Base-by-base conservation (phyloP, 2,329 filamentous ascomycete genomes). In the Dothistroma pini region DNA sequence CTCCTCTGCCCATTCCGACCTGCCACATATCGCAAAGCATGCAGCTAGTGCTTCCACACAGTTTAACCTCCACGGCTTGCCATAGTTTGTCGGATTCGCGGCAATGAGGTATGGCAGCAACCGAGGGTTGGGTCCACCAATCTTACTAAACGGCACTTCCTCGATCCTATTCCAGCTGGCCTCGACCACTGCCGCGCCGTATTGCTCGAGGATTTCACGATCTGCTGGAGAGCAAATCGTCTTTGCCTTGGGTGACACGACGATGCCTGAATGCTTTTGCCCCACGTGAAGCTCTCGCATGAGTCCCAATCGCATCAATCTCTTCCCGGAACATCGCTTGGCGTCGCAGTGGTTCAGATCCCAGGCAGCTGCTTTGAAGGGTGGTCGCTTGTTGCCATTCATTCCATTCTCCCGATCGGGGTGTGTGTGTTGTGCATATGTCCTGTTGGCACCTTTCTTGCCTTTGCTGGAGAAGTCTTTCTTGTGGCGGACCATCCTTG, bases 271-370 rank as follows among this genome's bases (percentile, higher is more conserved):
- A 75, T 95, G 92, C 69, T 93, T 93, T 77, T 97, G 93, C 57
- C 95, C 95, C 59, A 97, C 83, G 71, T 93, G 87, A 57, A 99
- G 83, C 72, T 96, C 90, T 68, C 95, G 89, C 91, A 99, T 97
- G 71, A 97, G 81, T 2, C 93, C 93, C 58, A 96, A 84, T 66
- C 89, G 88, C 84, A 99, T 96, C 35, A 99, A 84, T 65, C 91
- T 88, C 80, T 99, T 99, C 34, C 95, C 95, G 0, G 93, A 97
- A 78, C 95, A 99, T 69, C 93, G 84, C 77, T 97, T 97, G 9
- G 93, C 91, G 73, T 99, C 95, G 80, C 95, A 99, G 79, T 99
- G 95, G 64, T 93, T 93, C 35, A 99, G 83, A 73, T 99, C 95
- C 95, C 95, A 99, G 76, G 93, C 97, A 61, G 93, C 95, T 54